These are phyloP conservation scores for Debaryomyces psychrophilus DNA, from an alignment of 1,139 yeast species.

Conservation along the genomic window DNA sequence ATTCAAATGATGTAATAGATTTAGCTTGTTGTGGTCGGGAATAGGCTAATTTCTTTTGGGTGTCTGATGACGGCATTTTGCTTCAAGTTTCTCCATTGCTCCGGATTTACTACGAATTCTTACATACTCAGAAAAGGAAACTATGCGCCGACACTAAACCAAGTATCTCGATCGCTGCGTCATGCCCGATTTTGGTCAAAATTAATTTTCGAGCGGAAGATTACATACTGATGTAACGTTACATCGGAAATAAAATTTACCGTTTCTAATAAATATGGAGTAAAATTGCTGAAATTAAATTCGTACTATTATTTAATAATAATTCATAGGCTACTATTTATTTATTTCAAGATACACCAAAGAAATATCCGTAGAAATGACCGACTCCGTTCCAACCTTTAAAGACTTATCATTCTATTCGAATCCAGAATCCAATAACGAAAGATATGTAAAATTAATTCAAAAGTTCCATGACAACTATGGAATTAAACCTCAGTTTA, in stretches of 20 bases:
- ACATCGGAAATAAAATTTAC: slow-evolving; percentile 5
- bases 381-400: slow-evolving; percentile 34
- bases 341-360: slow-evolving; percentile 3
- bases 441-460: slow-evolving; percentile 31
- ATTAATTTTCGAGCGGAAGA: background rate
- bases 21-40: background rate
- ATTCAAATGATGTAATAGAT: background rate
- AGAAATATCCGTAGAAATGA: slow-evolving; percentile 5
- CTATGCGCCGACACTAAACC: background rate
- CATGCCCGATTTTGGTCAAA: background rate
- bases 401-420: slow-evolving; percentile 41
- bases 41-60: background rate
- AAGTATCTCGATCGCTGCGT: background rate
- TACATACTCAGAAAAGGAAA: background rate
- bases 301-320: background rate
- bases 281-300: slow-evolving; percentile 3
- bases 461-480: slow-evolving; percentile 25
- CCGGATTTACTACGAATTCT: background rate
- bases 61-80: background rate
- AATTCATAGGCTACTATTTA: background rate
- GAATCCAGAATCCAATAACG: slow-evolving; percentile 25
- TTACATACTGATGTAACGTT: slow-evolving; percentile 10
- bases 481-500: slow-evolving; percentile 40
- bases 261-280: slow-evolving; percentile 2
- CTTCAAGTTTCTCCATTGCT: slow-evolving; percentile 3